Base-by-base conservation (phyloP, 1,284 basidiomycete species). In the Stygiomarasmius scandens region DNA sequence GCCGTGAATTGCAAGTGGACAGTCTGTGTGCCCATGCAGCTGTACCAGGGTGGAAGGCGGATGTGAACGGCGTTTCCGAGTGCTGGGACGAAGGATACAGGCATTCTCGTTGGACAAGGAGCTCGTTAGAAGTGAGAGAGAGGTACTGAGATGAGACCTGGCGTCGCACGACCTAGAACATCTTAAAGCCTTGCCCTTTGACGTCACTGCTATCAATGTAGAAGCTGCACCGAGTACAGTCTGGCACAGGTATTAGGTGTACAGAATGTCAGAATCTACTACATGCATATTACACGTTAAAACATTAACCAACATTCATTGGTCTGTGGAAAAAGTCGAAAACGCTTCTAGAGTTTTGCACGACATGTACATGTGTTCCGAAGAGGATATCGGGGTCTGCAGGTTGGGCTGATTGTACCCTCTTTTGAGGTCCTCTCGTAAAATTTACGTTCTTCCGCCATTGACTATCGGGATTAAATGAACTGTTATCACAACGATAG, bases 1-100 rank as follows among this genome's bases (percentile, higher is more conserved):
- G 78, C 79, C 16, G 67, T 72, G 61, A 82, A 78, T 52, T 70
- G 69, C 14, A 81, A 60, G 32, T 69, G 59, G n/a, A 68, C 60
- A 47, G 44, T 48, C 11, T 5, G 11, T 48, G 49, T 25, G 3
- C 14, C 19, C 23, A 61, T 55, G 16, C 8, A 41, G 34, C 56
- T 38, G 58, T 59, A 46, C 62, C 46, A 19, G 38, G 61, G 55
- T 46, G 69, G 62, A 9, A 69, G 60, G 16, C 62, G 47, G 29
- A 75, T 58, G 32, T 60, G 61, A 32, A 72, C 56, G 10, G 65
- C 66, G 38, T 72, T 66, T 22, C 67, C 71, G 16, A 79, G 63
- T 10, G 74, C 63, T 32, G 77, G 77, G 47, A 47, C 41, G 63
- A 79, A 78, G 9, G 53, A 57, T 47, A 77, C 68, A 41, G 61